Evolutionary conservation across 129 eudicot species (phyloP), one percentile per base, ranked within the genome.

Genomic region (Helianthus tuberosus): DNA sequence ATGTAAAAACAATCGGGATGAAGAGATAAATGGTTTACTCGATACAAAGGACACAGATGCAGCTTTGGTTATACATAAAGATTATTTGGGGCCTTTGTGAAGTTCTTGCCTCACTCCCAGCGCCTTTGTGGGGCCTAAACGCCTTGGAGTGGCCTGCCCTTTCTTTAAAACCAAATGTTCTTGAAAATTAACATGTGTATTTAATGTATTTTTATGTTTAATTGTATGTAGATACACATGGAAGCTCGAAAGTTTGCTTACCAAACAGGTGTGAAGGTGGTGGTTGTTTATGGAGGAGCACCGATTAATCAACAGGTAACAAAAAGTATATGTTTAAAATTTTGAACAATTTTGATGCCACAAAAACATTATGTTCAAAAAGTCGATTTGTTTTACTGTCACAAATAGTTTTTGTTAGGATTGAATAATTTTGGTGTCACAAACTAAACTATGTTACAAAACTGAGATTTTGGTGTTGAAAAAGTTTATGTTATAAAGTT

Each of bases 241-340:
- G 96, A 90, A 82, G 93, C 96, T 44, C 75, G 77, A 52, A 90
- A 90, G 86, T 90, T 90, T 75, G 83, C 96, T 12, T 83, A 76
- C 68, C 91, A 90, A 74, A 87, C 96, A 47, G 93, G 96, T 54
- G 89, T 90, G 17, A 87, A 84, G 79, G 93, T 90, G 61, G 96
- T 74, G 75, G 96, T 87, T 69, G 96, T 81, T 29, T 87, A 90
- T 81, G 96, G 96, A 41, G 96, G 96, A 15, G 90, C 93, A 13
- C 96, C 93, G 20, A 83, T 90, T 44, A 55, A 64, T 51, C 90
- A 87, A 64, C 92, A 87, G 92, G 89, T 84, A 68, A 68, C 3
- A 11, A 1, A 11, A 27, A 27, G 32, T 27, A 27, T 27, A 27
- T 27, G 32, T 27, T 27, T 27, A 27, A 27, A 32, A 32, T 32